Evolutionary conservation across 768 basidiomycete species (phyloP), one percentile per base, ranked within the genome.

Genomic region (Lentinula raphanica): DNA sequence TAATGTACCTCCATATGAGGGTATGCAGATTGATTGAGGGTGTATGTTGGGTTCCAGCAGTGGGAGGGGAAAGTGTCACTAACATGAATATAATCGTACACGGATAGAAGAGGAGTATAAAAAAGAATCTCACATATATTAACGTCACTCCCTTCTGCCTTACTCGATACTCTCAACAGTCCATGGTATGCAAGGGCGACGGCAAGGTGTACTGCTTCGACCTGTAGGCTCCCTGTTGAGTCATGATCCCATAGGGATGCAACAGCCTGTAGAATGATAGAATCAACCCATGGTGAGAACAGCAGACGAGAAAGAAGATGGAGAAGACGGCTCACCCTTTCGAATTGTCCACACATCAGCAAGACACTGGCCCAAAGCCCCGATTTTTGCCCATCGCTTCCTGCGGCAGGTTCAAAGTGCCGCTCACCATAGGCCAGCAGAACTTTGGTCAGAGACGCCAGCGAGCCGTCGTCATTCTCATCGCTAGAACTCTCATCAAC

Each of bases 101-200:
- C 23, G 8, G 11, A 17, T 29, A 1, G 13, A n/a, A 48, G 25
- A 15, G 46, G 11, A 7, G 29, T 6, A 7, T 31, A 35, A 44
- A 48, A 8, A 21, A 35, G 53, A 9, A 31, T 79, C 87, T 64
- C 72, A 95, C 94, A 69, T 63, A 83, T 94, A 39, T 82, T 91
- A 72, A 87, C 86, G 55, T 96, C 93, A 1, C 90, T 90, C 3
- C 88, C 86, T 67, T 94, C 91, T 2, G 88, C 84, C 5, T 85
- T 78, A 7, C 88, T 81, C 5, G 96, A 90, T 0, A 95, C 85
- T 9, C 94, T 83, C 21, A 99, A 72, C 3, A 99, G 74, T 1
- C 96, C 97, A 67, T 98, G 94, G 68, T 98, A 99, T 0, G 92
- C 85, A 56, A 99, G 76, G 3, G 88, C 92, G 63, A 97, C 88